Conservation (phyloP, 2,329 filamentous ascomycete species). For the Bipolaris victoriae region DNA sequence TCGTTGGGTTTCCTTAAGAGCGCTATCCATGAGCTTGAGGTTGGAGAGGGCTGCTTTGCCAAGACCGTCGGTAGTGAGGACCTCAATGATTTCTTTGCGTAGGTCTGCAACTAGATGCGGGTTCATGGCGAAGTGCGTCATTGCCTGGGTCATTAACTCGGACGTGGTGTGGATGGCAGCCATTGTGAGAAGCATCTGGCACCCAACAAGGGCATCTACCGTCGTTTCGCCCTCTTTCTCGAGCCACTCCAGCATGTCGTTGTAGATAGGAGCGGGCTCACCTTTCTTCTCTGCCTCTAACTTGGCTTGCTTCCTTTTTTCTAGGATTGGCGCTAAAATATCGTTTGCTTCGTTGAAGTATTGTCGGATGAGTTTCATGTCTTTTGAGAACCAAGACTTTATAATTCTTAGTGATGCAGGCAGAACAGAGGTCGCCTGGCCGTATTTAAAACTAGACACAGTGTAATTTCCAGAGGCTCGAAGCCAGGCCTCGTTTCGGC, state of each 20-base stretch:
- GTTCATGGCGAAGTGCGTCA: neutral
- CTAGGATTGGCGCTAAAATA: too few relatives aligned
- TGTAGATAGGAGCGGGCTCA: neutral
- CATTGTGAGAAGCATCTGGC: neutral
- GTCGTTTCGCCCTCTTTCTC: neutral
- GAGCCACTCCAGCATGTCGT: conserved; percentile 1
- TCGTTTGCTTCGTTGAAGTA: too few relatives aligned
- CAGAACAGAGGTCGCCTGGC: too few relatives aligned
- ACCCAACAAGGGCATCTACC: neutral
- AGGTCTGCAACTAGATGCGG: neutral
- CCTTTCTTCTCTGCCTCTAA: too few relatives aligned
- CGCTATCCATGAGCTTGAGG: neutral
- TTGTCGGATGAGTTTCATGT: too few relatives aligned
- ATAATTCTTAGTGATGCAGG: neutral
- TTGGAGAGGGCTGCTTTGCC: neutral
- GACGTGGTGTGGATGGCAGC: conserved; percentile 2
- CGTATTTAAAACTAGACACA: too few relatives aligned
- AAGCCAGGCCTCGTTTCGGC: conserved; percentile 50
- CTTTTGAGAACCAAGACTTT: too few relatives aligned
- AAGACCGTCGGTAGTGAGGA: neutral
- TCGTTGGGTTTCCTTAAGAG: conserved; percentile 1
- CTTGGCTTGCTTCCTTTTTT: too few relatives aligned
- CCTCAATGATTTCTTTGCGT: neutral
- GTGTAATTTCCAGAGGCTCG: conserved; percentile 40
- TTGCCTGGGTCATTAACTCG: neutral